phyloP scores from a whole-genome alignment of 345 rosid genomes.

The Raphanus raphanistrum region DNA sequence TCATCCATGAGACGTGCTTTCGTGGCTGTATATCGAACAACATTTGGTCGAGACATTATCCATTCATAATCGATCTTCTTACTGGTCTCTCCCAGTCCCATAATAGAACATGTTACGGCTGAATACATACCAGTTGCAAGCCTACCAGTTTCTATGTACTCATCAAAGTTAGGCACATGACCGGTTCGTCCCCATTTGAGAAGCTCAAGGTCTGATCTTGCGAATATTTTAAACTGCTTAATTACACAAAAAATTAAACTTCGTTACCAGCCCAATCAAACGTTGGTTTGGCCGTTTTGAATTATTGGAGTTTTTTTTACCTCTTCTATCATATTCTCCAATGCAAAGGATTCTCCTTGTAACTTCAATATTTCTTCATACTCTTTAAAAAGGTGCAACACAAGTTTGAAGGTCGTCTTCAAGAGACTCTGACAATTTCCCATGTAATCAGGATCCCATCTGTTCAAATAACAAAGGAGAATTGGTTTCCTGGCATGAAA shows the following conservation, averaged over 20 bases:
- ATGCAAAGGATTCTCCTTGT: background rate
- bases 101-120: background rate
- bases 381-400: background rate
- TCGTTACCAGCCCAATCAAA: too few species aligned
- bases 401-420: background rate
- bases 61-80: background rate
- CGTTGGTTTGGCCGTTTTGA: too few species aligned
- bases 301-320: background rate
- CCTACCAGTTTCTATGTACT: background rate
- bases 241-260: too few species aligned
- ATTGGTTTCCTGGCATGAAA: background rate
- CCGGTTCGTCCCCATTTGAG: background rate
- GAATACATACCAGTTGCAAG: background rate
- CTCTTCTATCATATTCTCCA: background rate
- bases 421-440: background rate
- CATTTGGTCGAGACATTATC: background rate
- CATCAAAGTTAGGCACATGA: background rate
- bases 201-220: background rate
- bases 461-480: background rate
- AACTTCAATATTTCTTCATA: background rate
- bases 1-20: background rate
- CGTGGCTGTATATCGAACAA: background rate
- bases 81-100: background rate
- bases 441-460: background rate
- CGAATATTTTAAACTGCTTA: background rate